Percentiles rank a stretch among this genome's conserved stretches.
Evolutionary conservation across 129 eudicot species (phyloP).

Genomic region (Helianthus tuberosus): DNA sequence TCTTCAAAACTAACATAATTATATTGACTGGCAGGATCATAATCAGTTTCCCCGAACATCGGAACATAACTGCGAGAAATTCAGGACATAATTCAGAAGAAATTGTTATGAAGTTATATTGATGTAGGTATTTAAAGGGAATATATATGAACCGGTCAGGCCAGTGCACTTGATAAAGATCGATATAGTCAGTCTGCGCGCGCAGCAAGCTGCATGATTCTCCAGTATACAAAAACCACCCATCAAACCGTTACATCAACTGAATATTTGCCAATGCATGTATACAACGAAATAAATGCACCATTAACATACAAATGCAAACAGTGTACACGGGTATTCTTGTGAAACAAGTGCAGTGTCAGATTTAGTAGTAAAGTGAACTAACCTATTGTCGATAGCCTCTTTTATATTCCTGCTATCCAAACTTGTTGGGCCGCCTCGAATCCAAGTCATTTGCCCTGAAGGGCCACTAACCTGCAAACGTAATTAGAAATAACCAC

Average conservation of each 20-base stretch:
- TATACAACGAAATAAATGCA: too few relatives aligned
- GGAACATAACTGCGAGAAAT: constrained; percentile 79
- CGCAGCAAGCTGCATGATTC: constrained; percentile 73
- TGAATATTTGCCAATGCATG: too few relatives aligned
- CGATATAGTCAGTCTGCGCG: constrained; percentile 74
- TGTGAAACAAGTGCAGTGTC: neutral
- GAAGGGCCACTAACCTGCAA: constrained; percentile 91
- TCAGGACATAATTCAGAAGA: neutral
- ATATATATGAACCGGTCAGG: constrained; percentile 89
- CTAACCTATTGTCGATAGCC: constrained; percentile 82
- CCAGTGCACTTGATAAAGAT: constrained; percentile 96
- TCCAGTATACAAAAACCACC: constrained; percentile 31
- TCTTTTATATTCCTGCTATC: constrained; percentile 70
- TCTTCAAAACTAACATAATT: constrained; percentile 67
- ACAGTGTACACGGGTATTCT: neutral
- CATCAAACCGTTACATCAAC: constrained; percentile 23
- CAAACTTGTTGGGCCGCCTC: constrained; percentile 85
- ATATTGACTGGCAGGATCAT: constrained; percentile 58
- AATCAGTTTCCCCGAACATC: constrained; percentile 96
- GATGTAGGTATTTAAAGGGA: neutral
- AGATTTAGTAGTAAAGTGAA: constrained; percentile 3
- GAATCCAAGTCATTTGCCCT: constrained; percentile 97
- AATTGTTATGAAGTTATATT: neutral
- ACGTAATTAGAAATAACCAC: neutral
- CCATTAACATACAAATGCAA: too few relatives aligned